A percentile compares a stretch with the other conserved stretches of the same genome.
These are phyloP conservation scores for Solanum habrochaites DNA, from an alignment of 257 asterid species.

Conservation along the genomic window DNA sequence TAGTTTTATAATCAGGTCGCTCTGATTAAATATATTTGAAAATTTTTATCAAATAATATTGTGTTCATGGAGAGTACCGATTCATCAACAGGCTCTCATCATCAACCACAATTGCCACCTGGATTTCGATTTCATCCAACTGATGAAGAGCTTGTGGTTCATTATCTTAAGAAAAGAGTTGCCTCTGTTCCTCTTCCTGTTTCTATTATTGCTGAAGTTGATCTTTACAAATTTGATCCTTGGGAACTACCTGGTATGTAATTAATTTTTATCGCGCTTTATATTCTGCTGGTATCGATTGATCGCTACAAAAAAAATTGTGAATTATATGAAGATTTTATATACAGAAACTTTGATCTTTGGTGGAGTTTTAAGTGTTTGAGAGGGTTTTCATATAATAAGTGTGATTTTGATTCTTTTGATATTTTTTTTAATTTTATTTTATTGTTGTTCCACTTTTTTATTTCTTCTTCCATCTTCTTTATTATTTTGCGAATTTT, in stretches of 20 bases:
- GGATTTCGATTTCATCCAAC: slow-evolving; percentile 52
- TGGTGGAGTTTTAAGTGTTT: neutral
- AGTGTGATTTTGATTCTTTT: neutral
- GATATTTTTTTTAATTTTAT: too few species aligned
- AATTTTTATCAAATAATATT: neutral
- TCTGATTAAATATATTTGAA: neutral
- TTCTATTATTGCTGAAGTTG: slow-evolving; percentile 39
- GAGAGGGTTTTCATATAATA: neutral
- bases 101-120: slow-evolving; percentile 43
- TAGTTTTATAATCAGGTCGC: neutral
- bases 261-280: neutral
- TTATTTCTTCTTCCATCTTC: too few species aligned
- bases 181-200: slow-evolving; percentile 42
- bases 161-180: slow-evolving; percentile 35
- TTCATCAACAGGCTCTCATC: slow-evolving; percentile 23
- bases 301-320: too few species aligned
- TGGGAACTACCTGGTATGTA: slow-evolving; percentile 46
- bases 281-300: neutral
- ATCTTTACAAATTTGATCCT: slow-evolving; percentile 44
- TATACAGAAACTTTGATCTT: neutral
- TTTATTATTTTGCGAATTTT: neutral
- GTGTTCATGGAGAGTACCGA: slow-evolving; percentile 26
- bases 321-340: too few species aligned
- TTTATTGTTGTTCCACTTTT: neutral
- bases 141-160: slow-evolving; percentile 43